Evolutionary conservation across 2,329 filamentous ascomycete species (phyloP).

Genomic region (Colletotrichum brevisporum): DNA sequence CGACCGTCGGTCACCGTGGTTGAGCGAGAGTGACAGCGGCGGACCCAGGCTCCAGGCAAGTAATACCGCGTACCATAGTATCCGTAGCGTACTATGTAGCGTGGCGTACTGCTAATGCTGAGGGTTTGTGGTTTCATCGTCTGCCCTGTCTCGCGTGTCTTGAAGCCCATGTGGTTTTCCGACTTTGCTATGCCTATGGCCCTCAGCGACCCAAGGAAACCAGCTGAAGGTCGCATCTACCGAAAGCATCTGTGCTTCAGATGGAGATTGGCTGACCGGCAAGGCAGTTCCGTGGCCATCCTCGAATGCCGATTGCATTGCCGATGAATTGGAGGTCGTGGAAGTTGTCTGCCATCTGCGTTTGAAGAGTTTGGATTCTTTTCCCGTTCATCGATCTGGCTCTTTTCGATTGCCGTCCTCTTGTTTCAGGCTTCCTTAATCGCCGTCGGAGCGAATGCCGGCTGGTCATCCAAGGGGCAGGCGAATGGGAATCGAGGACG

Average conservation of each 20-base stretch:
- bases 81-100: too few relatives aligned
- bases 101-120: background rate
- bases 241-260: background rate
- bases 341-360: background rate
- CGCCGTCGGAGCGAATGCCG: slow-evolving; percentile 26
- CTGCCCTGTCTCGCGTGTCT: background rate
- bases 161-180: background rate
- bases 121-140: slow-evolving; percentile 14
- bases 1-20: slow-evolving; percentile 5
- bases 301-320: slow-evolving; percentile 30
- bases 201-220: background rate
- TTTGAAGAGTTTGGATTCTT: background rate
- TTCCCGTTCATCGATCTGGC: background rate
- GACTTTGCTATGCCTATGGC: background rate
- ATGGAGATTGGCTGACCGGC: background rate
- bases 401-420: slow-evolving; percentile 27
- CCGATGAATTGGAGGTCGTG: background rate
- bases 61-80: too few relatives aligned
- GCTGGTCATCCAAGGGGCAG: background rate
- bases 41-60: too few relatives aligned
- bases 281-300: slow-evolving; percentile 1
- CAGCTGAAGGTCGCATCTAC: background rate
- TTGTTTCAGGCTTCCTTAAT: slow-evolving; percentile 30
- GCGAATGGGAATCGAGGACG: background rate
- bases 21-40: slow-evolving; percentile 10